Conservation (phyloP, 192 early-diverging fungal genomes). For the Oehlia diaphana region DNA sequence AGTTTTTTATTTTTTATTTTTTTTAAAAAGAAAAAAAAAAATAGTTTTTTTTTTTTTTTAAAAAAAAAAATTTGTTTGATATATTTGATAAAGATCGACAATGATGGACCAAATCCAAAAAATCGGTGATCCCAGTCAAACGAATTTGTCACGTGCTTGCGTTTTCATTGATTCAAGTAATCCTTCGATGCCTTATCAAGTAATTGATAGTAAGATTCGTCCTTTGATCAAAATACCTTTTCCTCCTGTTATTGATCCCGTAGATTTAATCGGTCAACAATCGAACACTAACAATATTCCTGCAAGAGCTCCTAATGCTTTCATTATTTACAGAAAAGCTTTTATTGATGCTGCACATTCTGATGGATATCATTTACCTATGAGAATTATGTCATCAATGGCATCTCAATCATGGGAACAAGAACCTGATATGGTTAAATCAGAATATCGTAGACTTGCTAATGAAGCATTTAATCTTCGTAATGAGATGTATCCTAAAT, state of each 20-base stretch:
- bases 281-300: neutral
- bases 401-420: slow-evolving; percentile 5
- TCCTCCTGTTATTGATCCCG: slow-evolving; percentile 3
- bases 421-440: neutral
- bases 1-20: no score
- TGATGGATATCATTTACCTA: slow-evolving; percentile 11
- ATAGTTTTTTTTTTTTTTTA: no score
- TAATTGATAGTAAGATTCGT: neutral
- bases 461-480: slow-evolving; percentile 8
- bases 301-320: neutral
- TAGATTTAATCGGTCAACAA: neutral
- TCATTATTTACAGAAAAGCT: slow-evolving; percentile 1
- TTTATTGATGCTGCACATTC: neutral
- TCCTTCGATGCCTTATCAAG: neutral
- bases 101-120: neutral
- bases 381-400: slow-evolving; percentile 17
- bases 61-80: no score
- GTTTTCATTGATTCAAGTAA: neutral
- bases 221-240: neutral
- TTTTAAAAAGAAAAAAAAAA: no score
- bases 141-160: neutral
- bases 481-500: neutral
- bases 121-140: neutral
- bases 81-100: neutral
- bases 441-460: neutral